Conservation (phyloP, 306 rosid genomes). For the Inga oerstediana region DNA sequence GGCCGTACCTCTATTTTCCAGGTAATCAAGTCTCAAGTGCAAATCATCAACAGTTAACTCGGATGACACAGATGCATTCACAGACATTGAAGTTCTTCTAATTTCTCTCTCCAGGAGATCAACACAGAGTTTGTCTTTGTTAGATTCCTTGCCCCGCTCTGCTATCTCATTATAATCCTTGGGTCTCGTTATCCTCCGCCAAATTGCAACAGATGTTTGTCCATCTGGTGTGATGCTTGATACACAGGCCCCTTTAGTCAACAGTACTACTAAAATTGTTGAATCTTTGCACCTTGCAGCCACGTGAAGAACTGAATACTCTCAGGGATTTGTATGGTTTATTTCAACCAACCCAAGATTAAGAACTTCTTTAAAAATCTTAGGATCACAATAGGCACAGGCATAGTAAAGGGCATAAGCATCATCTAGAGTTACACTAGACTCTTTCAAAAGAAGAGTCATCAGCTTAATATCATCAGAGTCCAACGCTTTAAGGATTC, state of each 20-base stretch:
- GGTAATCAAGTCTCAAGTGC: constrained; percentile 62
- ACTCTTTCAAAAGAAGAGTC: constrained; percentile 68
- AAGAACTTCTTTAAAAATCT: constrained; percentile 80
- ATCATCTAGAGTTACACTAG: constrained; percentile 68
- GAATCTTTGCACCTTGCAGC: constrained; percentile 92
- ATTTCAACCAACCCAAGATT: constrained; percentile 51
- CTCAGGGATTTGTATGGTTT: constrained; percentile 56
- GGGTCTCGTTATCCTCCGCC: constrained; percentile 78
- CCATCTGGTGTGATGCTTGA: constrained; percentile 67
- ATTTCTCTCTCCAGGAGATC: constrained; percentile 85
- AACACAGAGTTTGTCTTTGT: constrained; percentile 83
- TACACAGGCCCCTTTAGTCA: constrained; percentile 71
- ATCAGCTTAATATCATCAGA: constrained; percentile 89
- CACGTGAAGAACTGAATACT: constrained; percentile 75
- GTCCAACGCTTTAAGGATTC: constrained; percentile 76
- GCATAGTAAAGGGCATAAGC: constrained; percentile 84
- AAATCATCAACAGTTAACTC: constrained; percentile 61
- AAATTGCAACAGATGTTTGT: constrained; percentile 81
- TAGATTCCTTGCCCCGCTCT: constrained; percentile 60
- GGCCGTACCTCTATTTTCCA: constrained; percentile 79
- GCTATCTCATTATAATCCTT: constrained; percentile 66
- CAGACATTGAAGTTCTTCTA: constrained; percentile 62
- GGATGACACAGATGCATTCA: constrained; percentile 43
- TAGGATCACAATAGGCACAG: constrained; percentile 83
- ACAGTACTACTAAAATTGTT: constrained; percentile 65